Conservation (phyloP, 768 basidiomycete genomes). For the Leucocoprinus sp. region DNA sequence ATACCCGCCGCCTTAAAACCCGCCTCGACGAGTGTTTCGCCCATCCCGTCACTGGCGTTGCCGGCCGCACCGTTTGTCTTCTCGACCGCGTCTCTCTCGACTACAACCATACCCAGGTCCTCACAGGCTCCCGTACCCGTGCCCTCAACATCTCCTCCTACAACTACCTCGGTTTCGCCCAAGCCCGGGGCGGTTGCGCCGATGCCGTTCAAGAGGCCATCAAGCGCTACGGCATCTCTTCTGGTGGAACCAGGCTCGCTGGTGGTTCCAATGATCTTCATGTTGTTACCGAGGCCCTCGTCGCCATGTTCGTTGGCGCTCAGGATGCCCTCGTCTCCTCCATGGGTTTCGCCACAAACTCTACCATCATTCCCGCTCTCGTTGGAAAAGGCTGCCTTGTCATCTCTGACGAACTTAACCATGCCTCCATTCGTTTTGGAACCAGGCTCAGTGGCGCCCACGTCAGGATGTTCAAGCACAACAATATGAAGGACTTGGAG, state of each 20-base stretch:
- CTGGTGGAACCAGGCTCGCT: slow-evolving; percentile 72
- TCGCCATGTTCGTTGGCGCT: slow-evolving; percentile 82
- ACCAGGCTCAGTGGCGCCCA: slow-evolving; percentile 82
- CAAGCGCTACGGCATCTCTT: slow-evolving; percentile 70
- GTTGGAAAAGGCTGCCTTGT: slow-evolving; percentile 87
- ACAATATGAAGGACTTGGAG: slow-evolving; percentile 83
- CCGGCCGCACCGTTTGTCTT: slow-evolving; percentile 84
- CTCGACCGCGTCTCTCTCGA: slow-evolving; percentile 80
- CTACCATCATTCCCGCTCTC: slow-evolving; percentile 86
- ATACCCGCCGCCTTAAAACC: slow-evolving; percentile 89
- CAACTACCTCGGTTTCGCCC: slow-evolving; percentile 98
- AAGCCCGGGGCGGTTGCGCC: slow-evolving; percentile 86
- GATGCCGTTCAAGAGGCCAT: slow-evolving; percentile 87
- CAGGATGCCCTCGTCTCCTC: slow-evolving; percentile 88
- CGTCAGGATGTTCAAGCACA: slow-evolving; percentile 95
- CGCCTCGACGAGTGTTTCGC: slow-evolving; percentile 96
- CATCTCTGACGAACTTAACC: slow-evolving; percentile 96
- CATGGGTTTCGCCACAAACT: slow-evolving; percentile 97
- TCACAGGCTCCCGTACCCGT: slow-evolving; percentile 76
- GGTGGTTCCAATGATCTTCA: slow-evolving; percentile 87
- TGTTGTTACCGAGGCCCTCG: slow-evolving; percentile 69
- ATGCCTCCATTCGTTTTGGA: slow-evolving; percentile 91
- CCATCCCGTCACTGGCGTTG: slow-evolving; percentile 88
- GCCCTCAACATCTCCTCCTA: slow-evolving; percentile 96
- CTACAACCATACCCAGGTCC: slow-evolving; percentile 68